Conservation (phyloP, 148 eudicot species). For the Chenopodium berlandieri region DNA sequence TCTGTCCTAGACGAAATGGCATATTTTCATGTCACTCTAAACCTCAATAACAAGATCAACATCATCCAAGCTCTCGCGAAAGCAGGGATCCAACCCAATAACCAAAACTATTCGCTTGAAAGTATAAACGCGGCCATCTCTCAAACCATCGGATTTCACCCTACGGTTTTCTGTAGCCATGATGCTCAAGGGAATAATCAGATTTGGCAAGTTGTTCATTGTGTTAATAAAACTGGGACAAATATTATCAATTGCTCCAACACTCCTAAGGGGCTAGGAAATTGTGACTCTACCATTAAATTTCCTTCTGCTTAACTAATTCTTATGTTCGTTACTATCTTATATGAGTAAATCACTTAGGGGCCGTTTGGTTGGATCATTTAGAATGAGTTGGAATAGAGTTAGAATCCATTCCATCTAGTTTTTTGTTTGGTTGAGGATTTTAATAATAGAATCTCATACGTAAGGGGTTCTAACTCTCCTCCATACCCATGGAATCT, state of each 20-base stretch:
- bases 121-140: conserved; percentile 24
- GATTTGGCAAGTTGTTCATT: conserved; percentile 37
- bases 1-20: conserved; percentile 40
- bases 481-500: no score
- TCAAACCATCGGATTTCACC: conserved; percentile 25
- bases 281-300: conserved; percentile 26
- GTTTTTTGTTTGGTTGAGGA: no score
- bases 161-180: conserved; percentile 35
- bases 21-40: conserved; percentile 40
- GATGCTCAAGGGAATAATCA: conserved; percentile 35
- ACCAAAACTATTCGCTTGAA: conserved; percentile 28
- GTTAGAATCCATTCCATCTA: no score
- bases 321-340: background rate
- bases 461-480: no score
- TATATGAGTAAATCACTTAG: no score
- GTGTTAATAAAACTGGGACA: conserved; percentile 37
- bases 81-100: conserved; percentile 38
- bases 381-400: no score
- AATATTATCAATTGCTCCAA: conserved; percentile 32
- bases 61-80: conserved; percentile 31
- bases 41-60: conserved; percentile 31
- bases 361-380: no score
- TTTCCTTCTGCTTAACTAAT: conserved; percentile 39
- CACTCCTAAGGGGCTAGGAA: conserved; percentile 28
- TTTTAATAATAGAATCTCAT: no score